Evolutionary conservation across 768 basidiomycete genomes (phyloP), one percentile per base, ranked within the genome.

Genomic region (Boletus rubescentipes): DNA sequence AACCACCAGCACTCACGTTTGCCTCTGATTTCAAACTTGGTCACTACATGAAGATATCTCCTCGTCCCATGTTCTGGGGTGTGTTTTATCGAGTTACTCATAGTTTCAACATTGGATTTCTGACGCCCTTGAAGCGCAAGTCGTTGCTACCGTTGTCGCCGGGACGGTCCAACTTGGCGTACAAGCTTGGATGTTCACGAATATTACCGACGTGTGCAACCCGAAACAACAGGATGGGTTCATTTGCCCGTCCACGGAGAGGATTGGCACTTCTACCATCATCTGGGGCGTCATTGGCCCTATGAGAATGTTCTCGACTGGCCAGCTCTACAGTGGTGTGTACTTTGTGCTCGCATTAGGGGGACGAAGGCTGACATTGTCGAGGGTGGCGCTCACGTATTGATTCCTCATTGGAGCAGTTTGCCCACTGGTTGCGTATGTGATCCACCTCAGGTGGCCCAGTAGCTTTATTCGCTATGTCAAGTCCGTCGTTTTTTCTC

Each of bases 221-320:
- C 46, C 54, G 9, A 62, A 56, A 12, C 69, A 72, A 32, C 58
- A 58, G 18, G 7, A 85, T 60, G 79, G 81, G 18, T 91, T 90
- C 69, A 85, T 81, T 49, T 91, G 89, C 67, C 87, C 89, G 0
- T 67, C 53, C 12, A 86, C 86, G 6, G 75, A 84, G 55, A 86
- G 89, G 9, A 91, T 92, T 67, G 88, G 87, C 34, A 89, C 87
- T 3, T 89, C 90, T 18, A 84, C 82, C 54, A 80, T 92, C 56
- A 79, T 92, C 57, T 91, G 85, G 85, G 88, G 91, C 55, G 87
- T 89, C 56, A 88, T 93, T 51, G 89, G 91, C 2, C 91, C 91
- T 8, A 73, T 72, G 30, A 77, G 83, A n/a, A 78, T 84, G 64
- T 92, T 89, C 76, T 87, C 82, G 3, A 42, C 72, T n/a, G 88